A percentile compares a stretch with the other conserved stretches of the same genome.
Evolutionary conservation across 805 yeast genomes (phyloP).

Genomic region (Schizosaccharomyces osmophilus): DNA sequence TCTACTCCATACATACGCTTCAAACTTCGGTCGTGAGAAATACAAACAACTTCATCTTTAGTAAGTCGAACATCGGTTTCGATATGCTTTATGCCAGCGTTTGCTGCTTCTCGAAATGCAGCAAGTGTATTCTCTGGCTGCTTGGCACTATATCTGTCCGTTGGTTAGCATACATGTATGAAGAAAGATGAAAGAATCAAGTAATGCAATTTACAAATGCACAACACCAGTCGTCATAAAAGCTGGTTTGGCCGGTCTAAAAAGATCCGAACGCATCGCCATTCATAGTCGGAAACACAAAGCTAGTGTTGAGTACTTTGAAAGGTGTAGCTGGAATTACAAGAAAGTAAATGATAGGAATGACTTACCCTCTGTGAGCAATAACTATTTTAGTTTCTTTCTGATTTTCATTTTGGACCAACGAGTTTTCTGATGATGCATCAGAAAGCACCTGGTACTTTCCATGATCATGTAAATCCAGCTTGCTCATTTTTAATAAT

Average conservation of each 20-base stretch:
- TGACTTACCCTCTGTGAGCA: constrained; percentile 9
- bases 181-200: too few relatives aligned
- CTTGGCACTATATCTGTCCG: constrained; percentile 8
- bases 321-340: neutral
- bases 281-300: too few relatives aligned
- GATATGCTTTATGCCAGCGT: constrained; percentile 21
- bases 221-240: too few relatives aligned
- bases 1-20: constrained; percentile 24
- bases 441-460: neutral
- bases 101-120: constrained; percentile 25
- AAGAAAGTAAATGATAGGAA: neutral
- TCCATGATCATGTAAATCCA: too few relatives aligned
- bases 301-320: too few relatives aligned
- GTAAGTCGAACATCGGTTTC: constrained; percentile 32
- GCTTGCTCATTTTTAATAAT: too few relatives aligned
- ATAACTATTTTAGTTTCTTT: neutral
- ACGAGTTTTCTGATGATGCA: neutral
- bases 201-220: too few relatives aligned
- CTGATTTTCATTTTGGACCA: neutral
- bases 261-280: too few relatives aligned
- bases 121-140: constrained; percentile 13
- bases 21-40: constrained; percentile 29
- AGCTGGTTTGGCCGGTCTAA: too few relatives aligned
- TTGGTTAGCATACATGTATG: too few relatives aligned
- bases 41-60: constrained; percentile 27